These are phyloP conservation scores for Crotalaria pallida DNA, from an alignment of 306 rosid species.

Conservation along the genomic window DNA sequence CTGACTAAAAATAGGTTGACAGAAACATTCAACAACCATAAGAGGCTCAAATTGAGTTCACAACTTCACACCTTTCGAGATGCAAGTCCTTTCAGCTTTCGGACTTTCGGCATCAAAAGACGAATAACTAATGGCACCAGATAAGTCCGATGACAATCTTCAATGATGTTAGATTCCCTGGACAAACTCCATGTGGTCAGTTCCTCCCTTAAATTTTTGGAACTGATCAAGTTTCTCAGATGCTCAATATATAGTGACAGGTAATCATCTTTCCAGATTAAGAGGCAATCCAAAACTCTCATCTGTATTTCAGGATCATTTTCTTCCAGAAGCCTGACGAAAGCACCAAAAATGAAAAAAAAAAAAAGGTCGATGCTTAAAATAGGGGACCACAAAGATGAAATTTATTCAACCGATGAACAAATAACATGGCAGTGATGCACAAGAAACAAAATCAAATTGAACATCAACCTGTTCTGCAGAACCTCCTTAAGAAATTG, in stretches of 20 bases:
- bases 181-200: constrained; percentile 86
- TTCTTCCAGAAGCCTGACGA: constrained; percentile 77
- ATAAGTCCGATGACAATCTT: constrained; percentile 60
- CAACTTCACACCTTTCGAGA: constrained; percentile 82
- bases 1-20: background rate
- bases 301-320: constrained; percentile 83
- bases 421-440: background rate
- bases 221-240: constrained; percentile 58
- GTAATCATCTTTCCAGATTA: constrained; percentile 75
- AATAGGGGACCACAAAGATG: background rate
- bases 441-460: constrained; percentile 5
- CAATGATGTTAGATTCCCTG: constrained; percentile 55
- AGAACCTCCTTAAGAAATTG: constrained; percentile 74
- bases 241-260: constrained; percentile 60
- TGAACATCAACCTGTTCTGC: constrained; percentile 60
- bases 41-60: background rate
- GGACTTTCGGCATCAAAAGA: constrained; percentile 80
- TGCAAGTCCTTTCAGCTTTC: constrained; percentile 77
- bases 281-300: constrained; percentile 77
- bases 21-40: background rate
- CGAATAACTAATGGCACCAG: constrained; percentile 75
- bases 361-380: background rate
- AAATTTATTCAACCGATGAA: background rate
- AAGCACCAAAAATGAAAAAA: background rate
- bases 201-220: constrained; percentile 69